Percentiles rank a stretch among this genome's conserved stretches.
phyloP scores from a whole-genome alignment of 345 rosid genomes.

The Ailanthus altissimus region DNA sequence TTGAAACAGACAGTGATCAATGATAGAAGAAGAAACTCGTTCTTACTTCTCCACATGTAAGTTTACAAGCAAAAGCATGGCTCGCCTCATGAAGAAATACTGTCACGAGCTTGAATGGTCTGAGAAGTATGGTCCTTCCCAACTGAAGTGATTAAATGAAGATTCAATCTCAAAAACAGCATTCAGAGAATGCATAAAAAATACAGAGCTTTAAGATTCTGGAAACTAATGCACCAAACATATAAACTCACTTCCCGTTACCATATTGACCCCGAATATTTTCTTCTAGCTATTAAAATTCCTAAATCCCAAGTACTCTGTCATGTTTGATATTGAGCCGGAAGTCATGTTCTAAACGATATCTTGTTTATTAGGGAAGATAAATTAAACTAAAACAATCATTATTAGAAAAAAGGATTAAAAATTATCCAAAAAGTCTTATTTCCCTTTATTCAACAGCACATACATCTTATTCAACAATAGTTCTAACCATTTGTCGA shows the following conservation, averaged over 20 bases:
- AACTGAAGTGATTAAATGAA: conserved; percentile 38
- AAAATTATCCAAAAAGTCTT: too few relatives aligned
- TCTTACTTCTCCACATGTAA: conserved; percentile 67
- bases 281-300: background rate
- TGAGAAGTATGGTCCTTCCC: conserved; percentile 62
- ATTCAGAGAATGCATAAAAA: background rate
- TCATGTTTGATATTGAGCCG: too few relatives aligned
- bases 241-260: background rate
- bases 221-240: background rate
- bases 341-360: too few relatives aligned
- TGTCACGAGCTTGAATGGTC: conserved; percentile 67
- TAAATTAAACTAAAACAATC: too few relatives aligned
- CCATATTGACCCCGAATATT: background rate
- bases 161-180: conserved; percentile 5
- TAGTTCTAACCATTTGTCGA: too few relatives aligned
- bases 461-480: background rate
- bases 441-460: too few relatives aligned
- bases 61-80: conserved; percentile 74
- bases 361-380: too few relatives aligned
- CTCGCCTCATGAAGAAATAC: conserved; percentile 75
- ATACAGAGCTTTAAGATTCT: background rate
- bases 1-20: background rate
- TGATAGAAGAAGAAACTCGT: background rate
- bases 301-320: too few relatives aligned
- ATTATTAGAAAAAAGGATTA: too few relatives aligned